A percentile compares a stretch with the other conserved stretches of the same genome.
Evolutionary conservation across 176 grass and related monocot species (phyloP).

Genomic region (Miscanthus lutarioriparius): DNA sequence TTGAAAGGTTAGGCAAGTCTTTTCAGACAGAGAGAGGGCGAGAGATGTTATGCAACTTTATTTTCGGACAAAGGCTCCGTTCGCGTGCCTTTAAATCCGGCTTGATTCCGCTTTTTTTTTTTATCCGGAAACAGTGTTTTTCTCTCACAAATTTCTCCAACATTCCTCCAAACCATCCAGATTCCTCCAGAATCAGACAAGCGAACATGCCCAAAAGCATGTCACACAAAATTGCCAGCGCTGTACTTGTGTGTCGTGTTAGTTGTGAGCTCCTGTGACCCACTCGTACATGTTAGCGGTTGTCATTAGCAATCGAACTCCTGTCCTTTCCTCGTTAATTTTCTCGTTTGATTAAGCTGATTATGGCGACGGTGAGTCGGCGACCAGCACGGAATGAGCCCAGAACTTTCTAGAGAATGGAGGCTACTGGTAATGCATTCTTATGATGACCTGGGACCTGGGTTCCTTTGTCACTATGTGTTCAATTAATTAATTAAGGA

Average conservation of each 20-base stretch:
- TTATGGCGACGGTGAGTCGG: neutral
- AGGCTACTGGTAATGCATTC: neutral
- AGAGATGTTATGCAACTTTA: neutral
- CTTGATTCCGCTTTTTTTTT: too few relatives aligned
- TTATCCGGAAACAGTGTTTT: too few relatives aligned
- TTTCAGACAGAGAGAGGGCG: neutral
- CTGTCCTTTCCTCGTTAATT: neutral
- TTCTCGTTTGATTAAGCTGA: neutral
- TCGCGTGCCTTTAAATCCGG: too few relatives aligned
- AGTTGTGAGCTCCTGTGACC: neutral
- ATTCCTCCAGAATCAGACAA: too few relatives aligned
- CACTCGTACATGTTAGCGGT: neutral
- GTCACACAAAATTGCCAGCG: neutral
- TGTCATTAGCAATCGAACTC: neutral
- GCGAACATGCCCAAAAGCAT: too few relatives aligned
- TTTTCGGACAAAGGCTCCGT: neutral
- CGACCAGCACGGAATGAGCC: neutral
- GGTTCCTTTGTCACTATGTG: too few relatives aligned
- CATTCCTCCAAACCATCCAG: too few relatives aligned
- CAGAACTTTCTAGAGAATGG: conserved; percentile 13
- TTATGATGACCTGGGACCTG: too few relatives aligned
- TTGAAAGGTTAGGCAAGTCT: neutral
- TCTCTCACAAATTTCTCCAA: too few relatives aligned
- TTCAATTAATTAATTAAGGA: neutral
- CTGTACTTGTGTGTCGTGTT: neutral